These are phyloP conservation scores for Jaapia argillacea DNA, from an alignment of 768 basidiomycete genomes.

Conservation along the genomic window DNA sequence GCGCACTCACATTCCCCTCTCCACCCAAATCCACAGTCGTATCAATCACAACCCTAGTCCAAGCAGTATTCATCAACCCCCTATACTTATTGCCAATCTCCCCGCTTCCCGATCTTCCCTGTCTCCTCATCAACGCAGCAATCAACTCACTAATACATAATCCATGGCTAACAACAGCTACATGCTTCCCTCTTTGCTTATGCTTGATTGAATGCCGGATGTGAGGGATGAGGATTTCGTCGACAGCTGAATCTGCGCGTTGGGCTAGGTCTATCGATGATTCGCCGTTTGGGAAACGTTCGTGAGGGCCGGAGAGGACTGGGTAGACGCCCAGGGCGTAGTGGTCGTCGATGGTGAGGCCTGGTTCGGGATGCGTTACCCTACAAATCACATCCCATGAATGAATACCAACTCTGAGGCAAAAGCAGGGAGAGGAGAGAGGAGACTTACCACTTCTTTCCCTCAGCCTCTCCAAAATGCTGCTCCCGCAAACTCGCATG, in stretches of 20 bases:
- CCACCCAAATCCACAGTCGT: slow-evolving; percentile 26
- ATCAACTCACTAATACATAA: slow-evolving; percentile 49
- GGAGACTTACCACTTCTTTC: slow-evolving; percentile 46
- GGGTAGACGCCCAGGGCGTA: slow-evolving; percentile 46
- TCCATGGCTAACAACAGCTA: slow-evolving; percentile 72
- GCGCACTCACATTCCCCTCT: not conserved
- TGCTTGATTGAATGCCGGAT: slow-evolving; percentile 32
- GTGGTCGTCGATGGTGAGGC: slow-evolving; percentile 30
- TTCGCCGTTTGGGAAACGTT: slow-evolving; percentile 66
- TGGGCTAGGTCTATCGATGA: slow-evolving; percentile 49
- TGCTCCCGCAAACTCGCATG: slow-evolving; percentile 56
- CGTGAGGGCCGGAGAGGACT: slow-evolving; percentile 28
- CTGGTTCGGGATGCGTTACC: slow-evolving; percentile 12
- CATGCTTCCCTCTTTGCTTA: slow-evolving; percentile 31
- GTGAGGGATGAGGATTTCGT: slow-evolving; percentile 45
- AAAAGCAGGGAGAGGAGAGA: no score
- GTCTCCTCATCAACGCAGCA: slow-evolving; percentile 35
- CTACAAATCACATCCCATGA: no score
- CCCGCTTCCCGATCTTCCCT: slow-evolving; percentile 17
- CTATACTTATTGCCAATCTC: slow-evolving; percentile 27
- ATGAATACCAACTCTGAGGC: no score
- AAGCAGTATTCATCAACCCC: slow-evolving; percentile 61
- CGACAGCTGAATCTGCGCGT: slow-evolving; percentile 42
- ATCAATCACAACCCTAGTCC: slow-evolving; percentile 47
- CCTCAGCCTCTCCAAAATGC: slow-evolving; percentile 62